Evolutionary conservation across 2,329 filamentous ascomycete species (phyloP), one percentile per base, ranked within the genome.

Genomic region (Akanthomyces lecanii): DNA sequence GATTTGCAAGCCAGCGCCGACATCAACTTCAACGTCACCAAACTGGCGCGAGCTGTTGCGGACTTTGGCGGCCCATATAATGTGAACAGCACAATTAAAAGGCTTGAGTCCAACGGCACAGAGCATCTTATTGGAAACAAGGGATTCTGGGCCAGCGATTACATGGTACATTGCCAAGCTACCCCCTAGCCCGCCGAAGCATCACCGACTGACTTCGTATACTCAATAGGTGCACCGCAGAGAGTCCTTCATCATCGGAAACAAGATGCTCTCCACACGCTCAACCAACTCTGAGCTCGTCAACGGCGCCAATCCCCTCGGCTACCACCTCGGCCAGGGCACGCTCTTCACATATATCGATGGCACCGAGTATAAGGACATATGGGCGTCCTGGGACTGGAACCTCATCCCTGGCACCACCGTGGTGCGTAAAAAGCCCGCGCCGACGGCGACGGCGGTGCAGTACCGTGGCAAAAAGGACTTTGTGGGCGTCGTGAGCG

Each of bases 291-390:
- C 68, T 0, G 68, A 70, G 55, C 36, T 55, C 25, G 65, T 67
- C 33, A 70, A 69, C 42, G 60, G 65, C n/a, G 68, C 67, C 10
- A 69, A 70, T 42, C 67, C 67, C 0, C 62, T 65, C 50, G 67
- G 63, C 21, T 68, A 68, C 44, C 67, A 70, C 53, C 64, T 70
- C 28, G 67, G 68, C 23, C 68, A 70, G 54, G 68, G 68, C 48
- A 69, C 67, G 1, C 51, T 70, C 2, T 70, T 67, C 61, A 64
- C 64, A 2, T 67, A 68, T 25, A 67, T 69, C n/a, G 58, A 63
- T n/a, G 68, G 68, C 28, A 65, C 64, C 59, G 67, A 70, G 62
- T 69, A 70, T 65, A 66, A 65, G 38, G 68, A 70, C 62, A 68
- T 69, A 8, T 65, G 67, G 66, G 67, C 52, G 18, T 64, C 67